Evolutionary conservation across 164 flowering plant genomes (phyloP), one percentile per base, ranked within the genome.

Genomic region (Pachysandra terminalis): DNA sequence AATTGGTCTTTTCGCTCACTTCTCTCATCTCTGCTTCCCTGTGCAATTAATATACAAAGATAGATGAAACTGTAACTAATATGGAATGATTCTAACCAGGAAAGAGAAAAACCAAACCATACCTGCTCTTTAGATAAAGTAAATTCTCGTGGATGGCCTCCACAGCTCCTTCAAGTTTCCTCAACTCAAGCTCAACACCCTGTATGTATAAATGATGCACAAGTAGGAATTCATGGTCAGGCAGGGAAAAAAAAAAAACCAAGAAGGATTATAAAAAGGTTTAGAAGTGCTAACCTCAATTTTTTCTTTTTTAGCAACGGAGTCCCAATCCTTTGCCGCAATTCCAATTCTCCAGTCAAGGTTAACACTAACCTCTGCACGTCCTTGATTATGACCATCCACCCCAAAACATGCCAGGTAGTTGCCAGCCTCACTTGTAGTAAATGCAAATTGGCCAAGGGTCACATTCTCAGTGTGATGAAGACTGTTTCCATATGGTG

Each of bases 261-360:
- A 25, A 56, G 59, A 56, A 23, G 22, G 9, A 6, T 15, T 23
- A 56, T 8, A 25, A 56, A 23, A 12, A 56, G 25, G 5, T 58
- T 15, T 12, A 24, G 32, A 67, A 45, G 55, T 24, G 5, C 74
- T 68, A 62, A 87, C 98, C 91, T 91, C 96, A 60, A 94, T 77
- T 68, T 89, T 87, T 73, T 94, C 98, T 76, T 87, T 91, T 72
- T 74, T 87, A 21, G 98, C 98, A 74, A 91, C 90, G 16, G 98
- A 84, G 0, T 94, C 96, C 98, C 98, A 94, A 77, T 94, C 98
- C 76, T 82, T 91, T 2, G 98, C 93, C 12, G 91, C 96, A 76
- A 94, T 85, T 72, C 98, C 98, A 48, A 73, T 89, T 81, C 66
- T 93, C 98, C 97, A 93, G 75, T 93, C 98, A 61, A 93, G 67